These are phyloP conservation scores for Parastagonospora avenae DNA, from an alignment of 2,329 filamentous ascomycete genomes.

Conservation along the genomic window DNA sequence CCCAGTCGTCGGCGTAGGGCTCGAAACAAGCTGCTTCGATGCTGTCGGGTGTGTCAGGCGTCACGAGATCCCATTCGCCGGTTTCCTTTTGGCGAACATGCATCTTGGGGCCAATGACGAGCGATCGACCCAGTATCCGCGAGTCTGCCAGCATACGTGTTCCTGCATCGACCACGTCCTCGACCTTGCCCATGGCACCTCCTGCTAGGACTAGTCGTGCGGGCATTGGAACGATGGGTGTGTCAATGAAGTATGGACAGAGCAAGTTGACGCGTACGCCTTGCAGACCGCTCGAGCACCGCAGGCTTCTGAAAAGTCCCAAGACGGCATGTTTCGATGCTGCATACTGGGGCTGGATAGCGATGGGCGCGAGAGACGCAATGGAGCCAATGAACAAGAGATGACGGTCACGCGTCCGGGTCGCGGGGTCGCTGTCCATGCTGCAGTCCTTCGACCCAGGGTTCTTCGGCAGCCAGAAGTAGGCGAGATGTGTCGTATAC, in stretches of 20 bases:
- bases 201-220: conserved; percentile 63
- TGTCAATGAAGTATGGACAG: conserved; percentile 70
- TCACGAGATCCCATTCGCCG: conserved; percentile 38
- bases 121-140: conserved; percentile 60
- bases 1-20: conserved; percentile 63
- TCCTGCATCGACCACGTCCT: conserved; percentile 68
- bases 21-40: conserved; percentile 62
- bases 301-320: conserved; percentile 66
- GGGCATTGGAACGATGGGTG: conserved; percentile 58
- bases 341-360: conserved; percentile 59
- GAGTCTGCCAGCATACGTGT: conserved; percentile 66
- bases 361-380: conserved; percentile 56
- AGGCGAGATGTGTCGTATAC: conserved; percentile 69
- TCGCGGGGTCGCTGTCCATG: conserved; percentile 35
- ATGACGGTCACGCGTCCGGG: conserved; percentile 58
- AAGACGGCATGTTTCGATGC: conserved; percentile 70
- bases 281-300: conserved; percentile 54
- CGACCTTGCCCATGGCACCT: conserved; percentile 56
- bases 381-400: conserved; percentile 68
- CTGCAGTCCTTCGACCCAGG: conserved; percentile 48
- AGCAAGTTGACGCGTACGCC: conserved; percentile 69
- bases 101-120: conserved; percentile 64
- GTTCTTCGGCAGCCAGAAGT: conserved; percentile 62
- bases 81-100: conserved; percentile 51
- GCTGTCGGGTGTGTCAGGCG: conserved; percentile 31